Evolutionary conservation across 495 filamentous ascomycete species (phyloP).

Genomic region (Penicillium parvum): DNA sequence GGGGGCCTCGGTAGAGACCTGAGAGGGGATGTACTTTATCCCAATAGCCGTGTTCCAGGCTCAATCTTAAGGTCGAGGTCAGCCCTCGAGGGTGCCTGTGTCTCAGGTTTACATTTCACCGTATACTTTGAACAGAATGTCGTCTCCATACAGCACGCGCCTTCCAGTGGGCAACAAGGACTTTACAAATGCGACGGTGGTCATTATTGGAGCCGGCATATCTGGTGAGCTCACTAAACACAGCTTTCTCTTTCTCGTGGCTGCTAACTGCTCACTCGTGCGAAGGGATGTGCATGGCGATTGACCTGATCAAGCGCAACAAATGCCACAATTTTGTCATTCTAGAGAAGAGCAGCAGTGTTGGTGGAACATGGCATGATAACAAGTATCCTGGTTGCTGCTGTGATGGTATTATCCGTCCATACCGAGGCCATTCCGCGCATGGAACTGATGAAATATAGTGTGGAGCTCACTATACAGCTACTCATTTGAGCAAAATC

Average conservation of each 20-base stretch:
- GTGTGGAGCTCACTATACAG: constrained; percentile 54
- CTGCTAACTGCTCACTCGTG: not conserved
- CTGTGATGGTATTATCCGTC: constrained; percentile 40
- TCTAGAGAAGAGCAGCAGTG: constrained; percentile 47
- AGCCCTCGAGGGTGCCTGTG: too few relatives aligned
- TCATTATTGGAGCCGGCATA: constrained; percentile 54
- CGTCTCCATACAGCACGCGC: constrained; percentile 4
- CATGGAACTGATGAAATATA: constrained; percentile 8
- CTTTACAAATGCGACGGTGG: constrained; percentile 44
- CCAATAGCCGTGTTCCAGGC: too few relatives aligned
- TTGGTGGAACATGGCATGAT: constrained; percentile 56
- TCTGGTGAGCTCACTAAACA: constrained; percentile 19
- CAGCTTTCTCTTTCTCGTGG: not conserved
- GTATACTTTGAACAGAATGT: constrained; percentile 6
- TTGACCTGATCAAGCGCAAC: constrained; percentile 51
- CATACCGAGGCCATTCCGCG: not conserved
- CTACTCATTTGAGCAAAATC: constrained; percentile 63
- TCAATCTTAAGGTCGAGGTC: too few relatives aligned
- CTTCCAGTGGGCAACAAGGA: constrained; percentile 26
- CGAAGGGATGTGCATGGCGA: constrained; percentile 52
- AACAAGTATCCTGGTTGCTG: constrained; percentile 53
- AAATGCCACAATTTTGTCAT: constrained; percentile 53
- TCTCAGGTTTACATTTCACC: not conserved
- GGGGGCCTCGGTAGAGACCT: constrained; percentile 3
- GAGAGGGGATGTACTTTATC: not conserved